phyloP scores from a whole-genome alignment of 2,329 filamentous ascomycete species.

The Colletotrichum sp. region DNA sequence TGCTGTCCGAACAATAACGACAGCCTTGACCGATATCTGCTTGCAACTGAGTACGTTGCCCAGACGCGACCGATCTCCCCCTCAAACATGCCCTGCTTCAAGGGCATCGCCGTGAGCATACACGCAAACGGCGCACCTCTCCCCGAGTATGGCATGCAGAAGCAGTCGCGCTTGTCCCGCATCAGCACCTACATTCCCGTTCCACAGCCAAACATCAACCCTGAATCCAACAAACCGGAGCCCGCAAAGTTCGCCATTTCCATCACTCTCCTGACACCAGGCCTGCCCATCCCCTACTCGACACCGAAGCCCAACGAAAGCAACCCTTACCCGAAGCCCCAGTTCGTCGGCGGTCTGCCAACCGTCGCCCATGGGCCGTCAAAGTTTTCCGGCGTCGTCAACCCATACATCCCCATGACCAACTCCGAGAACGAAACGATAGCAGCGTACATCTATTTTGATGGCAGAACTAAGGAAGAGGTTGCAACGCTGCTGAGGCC shows the following conservation, averaged over 20 bases:
- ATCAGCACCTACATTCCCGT: conserved; percentile 98
- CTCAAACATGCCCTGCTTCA: conserved; percentile 87
- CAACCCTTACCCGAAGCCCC: conserved; percentile 81
- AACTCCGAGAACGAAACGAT: conserved; percentile 95
- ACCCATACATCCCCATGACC: conserved; percentile 90
- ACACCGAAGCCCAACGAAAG: conserved; percentile 79
- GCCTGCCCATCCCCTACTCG: conserved; percentile 90
- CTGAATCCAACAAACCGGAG: conserved; percentile 76
- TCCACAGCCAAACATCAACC: conserved; percentile 76
- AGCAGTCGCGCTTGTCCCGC: conserved; percentile 86
- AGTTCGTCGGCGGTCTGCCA: conserved; percentile 77
- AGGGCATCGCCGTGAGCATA: conserved; percentile 97
- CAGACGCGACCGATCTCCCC: background rate
- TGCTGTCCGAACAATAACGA: background rate
- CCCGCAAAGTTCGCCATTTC: conserved; percentile 97
- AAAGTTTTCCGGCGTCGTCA: conserved; percentile 63
- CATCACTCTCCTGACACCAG: conserved; percentile 91
- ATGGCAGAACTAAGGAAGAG: conserved; percentile 93
- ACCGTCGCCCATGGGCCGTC: conserved; percentile 53
- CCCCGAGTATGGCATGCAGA: conserved; percentile 92
- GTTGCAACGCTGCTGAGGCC: conserved; percentile 91
- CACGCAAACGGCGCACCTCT: conserved; percentile 83
- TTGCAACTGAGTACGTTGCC: background rate
- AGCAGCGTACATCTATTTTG: conserved; percentile 98
- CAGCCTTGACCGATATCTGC: background rate